A percentile compares a stretch with the other conserved stretches of the same genome.
These are phyloP conservation scores for Russula abietina DNA, from an alignment of 768 basidiomycete species.

Conservation along the genomic window DNA sequence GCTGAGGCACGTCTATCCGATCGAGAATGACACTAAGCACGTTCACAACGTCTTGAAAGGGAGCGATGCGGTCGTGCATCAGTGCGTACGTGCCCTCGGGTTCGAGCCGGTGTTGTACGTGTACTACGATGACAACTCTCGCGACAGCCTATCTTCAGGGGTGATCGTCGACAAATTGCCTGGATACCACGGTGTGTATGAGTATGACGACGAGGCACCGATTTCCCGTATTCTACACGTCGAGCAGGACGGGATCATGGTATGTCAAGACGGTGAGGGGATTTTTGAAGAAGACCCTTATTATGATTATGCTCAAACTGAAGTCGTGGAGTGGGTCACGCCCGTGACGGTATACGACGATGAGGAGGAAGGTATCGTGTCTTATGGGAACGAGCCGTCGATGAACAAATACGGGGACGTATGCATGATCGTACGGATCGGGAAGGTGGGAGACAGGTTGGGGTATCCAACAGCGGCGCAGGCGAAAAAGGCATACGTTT, in stretches of 20 bases:
- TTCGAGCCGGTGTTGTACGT: constrained; percentile 7
- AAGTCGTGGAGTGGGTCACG: background rate
- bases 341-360: background rate
- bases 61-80: constrained; percentile 6
- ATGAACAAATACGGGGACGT: background rate
- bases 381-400: background rate
- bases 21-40: background rate
- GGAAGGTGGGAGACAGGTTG: constrained; percentile 2
- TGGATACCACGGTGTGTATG: too few relatives aligned
- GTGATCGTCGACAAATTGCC: background rate
- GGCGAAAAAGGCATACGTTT: background rate
- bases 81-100: background rate
- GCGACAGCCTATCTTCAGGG: too few relatives aligned
- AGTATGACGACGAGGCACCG: background rate
- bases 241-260: background rate
- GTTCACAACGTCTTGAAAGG: constrained; percentile 12
- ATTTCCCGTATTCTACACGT: background rate
- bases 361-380: background rate
- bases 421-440: constrained; percentile 7
- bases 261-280: background rate
- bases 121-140: background rate
- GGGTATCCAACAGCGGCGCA: background rate
- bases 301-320: accelerated
- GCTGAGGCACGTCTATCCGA: background rate
- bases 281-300: too few relatives aligned